phyloP scores from a whole-genome alignment of 345 rosid genomes.

The Populus pruinosa region DNA sequence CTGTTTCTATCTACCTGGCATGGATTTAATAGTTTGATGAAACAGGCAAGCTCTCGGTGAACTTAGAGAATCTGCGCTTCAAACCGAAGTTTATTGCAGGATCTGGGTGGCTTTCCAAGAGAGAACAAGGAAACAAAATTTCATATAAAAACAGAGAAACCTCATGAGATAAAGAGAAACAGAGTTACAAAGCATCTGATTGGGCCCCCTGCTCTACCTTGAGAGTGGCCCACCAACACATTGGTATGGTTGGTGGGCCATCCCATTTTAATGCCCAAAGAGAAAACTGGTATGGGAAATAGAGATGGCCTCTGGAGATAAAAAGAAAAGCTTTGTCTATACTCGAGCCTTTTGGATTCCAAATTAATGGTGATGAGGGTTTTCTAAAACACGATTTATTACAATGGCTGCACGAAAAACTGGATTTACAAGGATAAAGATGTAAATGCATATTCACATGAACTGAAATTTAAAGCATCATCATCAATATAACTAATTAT shows the following conservation, averaged over 20 bases:
- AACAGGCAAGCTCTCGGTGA: too few species aligned
- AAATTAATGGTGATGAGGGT: too few species aligned
- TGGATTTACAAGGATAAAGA: too few species aligned
- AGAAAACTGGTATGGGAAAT: background rate
- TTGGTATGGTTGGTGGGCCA: conserved; percentile 27
- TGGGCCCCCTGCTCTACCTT: conserved; percentile 31
- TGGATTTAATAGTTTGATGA: background rate
- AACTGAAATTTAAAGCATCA: too few species aligned
- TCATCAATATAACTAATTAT: too few species aligned
- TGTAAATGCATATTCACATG: too few species aligned
- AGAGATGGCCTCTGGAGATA: background rate
- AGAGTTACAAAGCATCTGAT: conserved; percentile 19
- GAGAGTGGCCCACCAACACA: conserved; percentile 40
- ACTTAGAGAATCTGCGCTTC: background rate
- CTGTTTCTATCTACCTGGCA: background rate
- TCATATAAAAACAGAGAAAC: background rate
- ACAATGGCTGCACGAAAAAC: too few species aligned
- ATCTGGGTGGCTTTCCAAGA: too few species aligned
- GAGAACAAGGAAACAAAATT: background rate
- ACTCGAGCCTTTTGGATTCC: too few species aligned
- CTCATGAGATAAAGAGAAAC: background rate
- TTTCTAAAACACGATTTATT: too few species aligned
- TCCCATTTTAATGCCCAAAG: conserved; percentile 9
- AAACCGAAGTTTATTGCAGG: background rate
- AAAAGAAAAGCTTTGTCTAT: too few species aligned